Evolutionary conservation across 2,329 filamentous ascomycete species (phyloP).

Genomic region (Xylariaceae sp.): DNA sequence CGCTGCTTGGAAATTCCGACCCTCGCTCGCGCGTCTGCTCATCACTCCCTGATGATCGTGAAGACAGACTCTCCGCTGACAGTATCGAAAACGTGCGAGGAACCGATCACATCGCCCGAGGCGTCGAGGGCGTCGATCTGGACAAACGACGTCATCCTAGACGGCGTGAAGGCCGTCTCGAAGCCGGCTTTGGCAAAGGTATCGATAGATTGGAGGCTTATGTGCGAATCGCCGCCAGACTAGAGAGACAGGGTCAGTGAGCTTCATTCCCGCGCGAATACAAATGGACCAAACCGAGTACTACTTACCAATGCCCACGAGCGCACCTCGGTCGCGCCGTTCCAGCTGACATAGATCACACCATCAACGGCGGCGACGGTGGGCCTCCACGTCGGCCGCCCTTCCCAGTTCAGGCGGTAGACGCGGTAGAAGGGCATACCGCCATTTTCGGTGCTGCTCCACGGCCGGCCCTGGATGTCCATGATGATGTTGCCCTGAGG

Average conservation of each 20-base stretch:
- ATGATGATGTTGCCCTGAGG: conserved; percentile 43
- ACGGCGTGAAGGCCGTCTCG: conserved; percentile 12
- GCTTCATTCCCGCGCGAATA: background rate
- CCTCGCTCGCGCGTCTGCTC: too few relatives aligned
- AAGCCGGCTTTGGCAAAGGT: conserved; percentile 11
- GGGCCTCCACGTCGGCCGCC: conserved; percentile 24
- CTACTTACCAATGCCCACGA: conserved; percentile 21
- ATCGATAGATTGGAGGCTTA: conserved; percentile 5
- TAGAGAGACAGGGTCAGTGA: too few relatives aligned
- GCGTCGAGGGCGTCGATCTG: conserved; percentile 12
- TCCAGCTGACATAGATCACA: conserved; percentile 34
- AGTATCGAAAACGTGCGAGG: conserved; percentile 13
- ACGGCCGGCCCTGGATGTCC: conserved; percentile 32
- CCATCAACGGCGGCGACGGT: conserved; percentile 15
- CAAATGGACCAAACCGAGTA: background rate
- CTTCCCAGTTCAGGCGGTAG: conserved; percentile 46
- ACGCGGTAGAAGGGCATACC: conserved; percentile 41
- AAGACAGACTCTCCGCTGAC: conserved; percentile 11
- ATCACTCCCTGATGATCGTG: conserved; percentile 8
- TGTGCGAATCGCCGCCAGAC: conserved; percentile 10
- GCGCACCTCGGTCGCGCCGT: conserved; percentile 34
- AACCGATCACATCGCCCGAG: conserved; percentile 8
- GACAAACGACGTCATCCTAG: conserved; percentile 7
- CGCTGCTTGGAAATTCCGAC: too few relatives aligned
- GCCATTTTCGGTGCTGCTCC: conserved; percentile 32